phyloP scores from a whole-genome alignment of 345 rosid species.

The Corchorus olitorius region DNA sequence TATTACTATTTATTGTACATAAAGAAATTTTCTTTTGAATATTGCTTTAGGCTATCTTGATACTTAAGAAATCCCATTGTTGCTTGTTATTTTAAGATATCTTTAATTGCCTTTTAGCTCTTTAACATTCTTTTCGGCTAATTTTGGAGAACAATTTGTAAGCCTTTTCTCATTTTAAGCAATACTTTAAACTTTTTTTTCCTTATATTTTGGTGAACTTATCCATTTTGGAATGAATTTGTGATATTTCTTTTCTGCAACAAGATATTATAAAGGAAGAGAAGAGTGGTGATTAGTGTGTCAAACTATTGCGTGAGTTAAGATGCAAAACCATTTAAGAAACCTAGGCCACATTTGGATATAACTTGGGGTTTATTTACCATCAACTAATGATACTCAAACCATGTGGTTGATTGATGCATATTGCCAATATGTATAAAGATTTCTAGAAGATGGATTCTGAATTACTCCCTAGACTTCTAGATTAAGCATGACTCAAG shows the following conservation, averaged over 20 bases:
- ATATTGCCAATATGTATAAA: neutral
- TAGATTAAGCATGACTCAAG: neutral
- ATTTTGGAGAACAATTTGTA: neutral
- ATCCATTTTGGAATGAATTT: neutral
- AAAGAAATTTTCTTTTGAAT: neutral
- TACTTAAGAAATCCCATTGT: constrained; percentile 26
- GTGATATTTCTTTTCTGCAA: neutral
- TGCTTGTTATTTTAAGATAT: constrained; percentile 23
- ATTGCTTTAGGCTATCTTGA: constrained; percentile 15
- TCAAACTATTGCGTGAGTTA: neutral
- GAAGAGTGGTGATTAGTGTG: neutral
- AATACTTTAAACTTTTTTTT: neutral
- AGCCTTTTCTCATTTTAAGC: constrained; percentile 10
- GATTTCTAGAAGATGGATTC: neutral
- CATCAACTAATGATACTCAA: neutral
- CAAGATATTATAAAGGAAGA: neutral
- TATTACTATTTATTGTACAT: neutral
- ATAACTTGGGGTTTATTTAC: neutral
- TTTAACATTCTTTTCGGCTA: constrained; percentile 5
- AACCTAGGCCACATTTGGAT: constrained; percentile 10
- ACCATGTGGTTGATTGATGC: neutral
- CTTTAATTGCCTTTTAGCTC: constrained; percentile 12
- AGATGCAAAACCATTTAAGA: constrained; percentile 3
- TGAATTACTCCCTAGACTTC: constrained; percentile 2
- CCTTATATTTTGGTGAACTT: neutral